A percentile compares a stretch with the other conserved stretches of the same genome.
Evolutionary conservation across 306 rosid genomes (phyloP).

Genomic region (Acmispon strigosus): DNA sequence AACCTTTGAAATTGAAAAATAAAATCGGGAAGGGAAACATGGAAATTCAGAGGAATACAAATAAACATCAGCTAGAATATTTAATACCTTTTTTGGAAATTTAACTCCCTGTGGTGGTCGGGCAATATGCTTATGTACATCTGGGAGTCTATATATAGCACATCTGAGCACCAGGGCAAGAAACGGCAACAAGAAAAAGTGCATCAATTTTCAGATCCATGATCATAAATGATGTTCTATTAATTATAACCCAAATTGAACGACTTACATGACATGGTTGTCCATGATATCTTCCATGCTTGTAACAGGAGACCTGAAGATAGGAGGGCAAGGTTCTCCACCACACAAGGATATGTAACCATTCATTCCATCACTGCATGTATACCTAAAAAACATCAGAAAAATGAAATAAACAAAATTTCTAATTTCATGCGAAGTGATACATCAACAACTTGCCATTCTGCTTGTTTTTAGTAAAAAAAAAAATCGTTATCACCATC

Average conservation of each 20-base stretch:
- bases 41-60: background rate
- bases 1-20: background rate
- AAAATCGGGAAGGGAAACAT: background rate
- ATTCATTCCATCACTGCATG: conserved; percentile 98
- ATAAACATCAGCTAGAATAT: background rate
- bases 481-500: conserved; percentile 19
- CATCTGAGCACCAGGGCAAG: conserved; percentile 44
- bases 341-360: conserved; percentile 82
- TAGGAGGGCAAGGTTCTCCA: conserved; percentile 96
- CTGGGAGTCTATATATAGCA: conserved; percentile 79
- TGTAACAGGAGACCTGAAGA: conserved; percentile 85
- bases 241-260: background rate
- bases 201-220: background rate
- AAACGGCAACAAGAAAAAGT: background rate
- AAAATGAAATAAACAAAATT: conserved; percentile 3
- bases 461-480: conserved; percentile 14
- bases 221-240: background rate
- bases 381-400: conserved; percentile 68
- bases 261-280: conserved; percentile 90
- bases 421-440: background rate
- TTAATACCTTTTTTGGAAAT: conserved; percentile 70
- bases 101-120: conserved; percentile 72
- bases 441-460: background rate
- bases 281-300: conserved; percentile 88
- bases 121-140: conserved; percentile 59